Conservation (phyloP, 2,329 filamentous ascomycete species). For the Zymoseptoria passerinii region DNA sequence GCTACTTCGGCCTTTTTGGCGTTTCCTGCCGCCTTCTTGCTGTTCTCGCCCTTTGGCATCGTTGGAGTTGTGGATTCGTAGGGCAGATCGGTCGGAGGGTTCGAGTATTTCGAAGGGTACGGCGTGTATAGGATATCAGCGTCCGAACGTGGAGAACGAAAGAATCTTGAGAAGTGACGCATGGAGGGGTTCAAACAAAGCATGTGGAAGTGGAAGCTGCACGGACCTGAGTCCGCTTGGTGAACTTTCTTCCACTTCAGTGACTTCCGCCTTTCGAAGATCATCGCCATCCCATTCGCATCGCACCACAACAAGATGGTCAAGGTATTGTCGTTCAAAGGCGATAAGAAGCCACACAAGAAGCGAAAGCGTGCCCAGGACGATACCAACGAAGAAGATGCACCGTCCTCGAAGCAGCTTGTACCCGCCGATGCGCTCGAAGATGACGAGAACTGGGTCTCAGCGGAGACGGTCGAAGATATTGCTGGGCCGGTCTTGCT, state of each 20-base stretch:
- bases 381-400: slow-evolving; percentile 34
- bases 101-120: not conserved
- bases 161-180: not conserved
- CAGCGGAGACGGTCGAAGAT: slow-evolving; percentile 65
- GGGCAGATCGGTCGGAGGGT: not conserved
- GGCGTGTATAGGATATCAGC: not conserved
- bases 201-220: not conserved
- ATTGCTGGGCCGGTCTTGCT: slow-evolving; percentile 75
- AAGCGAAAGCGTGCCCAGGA: slow-evolving; percentile 57
- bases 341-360: slow-evolving; percentile 87
- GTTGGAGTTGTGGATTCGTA: not conserved
- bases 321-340: slow-evolving; percentile 89
- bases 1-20: slow-evolving; percentile 87
- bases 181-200: not conserved
- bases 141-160: no score
- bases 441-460: slow-evolving; percentile 85
- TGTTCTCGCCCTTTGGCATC: slow-evolving; percentile 52
- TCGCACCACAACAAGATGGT: slow-evolving; percentile 52
- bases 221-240: not conserved
- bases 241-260: not conserved
- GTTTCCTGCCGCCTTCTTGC: slow-evolving; percentile 83
- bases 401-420: slow-evolving; percentile 29
- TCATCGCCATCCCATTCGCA: not conserved
- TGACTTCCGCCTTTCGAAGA: not conserved
- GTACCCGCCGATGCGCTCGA: slow-evolving; percentile 35